Conservation (phyloP, 1,284 basidiomycete species). For the Peniophora sp. region DNA sequence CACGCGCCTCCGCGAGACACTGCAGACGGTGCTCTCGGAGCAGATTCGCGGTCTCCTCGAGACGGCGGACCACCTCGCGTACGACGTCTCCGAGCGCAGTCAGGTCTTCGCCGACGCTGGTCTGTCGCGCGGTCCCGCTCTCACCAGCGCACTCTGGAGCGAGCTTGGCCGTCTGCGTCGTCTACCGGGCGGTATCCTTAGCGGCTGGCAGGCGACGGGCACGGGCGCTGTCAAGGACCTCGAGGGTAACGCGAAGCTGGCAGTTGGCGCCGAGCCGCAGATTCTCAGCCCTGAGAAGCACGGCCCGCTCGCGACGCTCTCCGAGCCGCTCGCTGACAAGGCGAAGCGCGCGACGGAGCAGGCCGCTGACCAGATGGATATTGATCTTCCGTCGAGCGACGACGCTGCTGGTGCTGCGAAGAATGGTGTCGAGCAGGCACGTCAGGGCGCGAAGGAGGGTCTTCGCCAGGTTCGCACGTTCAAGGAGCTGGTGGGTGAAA, state of each 20-base stretch:
- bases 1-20: slow-evolving; percentile 43
- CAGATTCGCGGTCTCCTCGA: slow-evolving; percentile 44
- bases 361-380: slow-evolving; percentile 13
- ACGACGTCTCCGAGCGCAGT: slow-evolving; percentile 45
- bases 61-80: slow-evolving; percentile 44
- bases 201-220: slow-evolving; percentile 47
- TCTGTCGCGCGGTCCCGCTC: slow-evolving; percentile 33
- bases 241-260: slow-evolving; percentile 36
- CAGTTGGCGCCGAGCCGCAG: slow-evolving; percentile 65
- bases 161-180: slow-evolving; percentile 50
- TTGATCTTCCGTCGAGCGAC: slow-evolving; percentile 15
- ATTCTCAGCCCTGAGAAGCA: slow-evolving; percentile 54
- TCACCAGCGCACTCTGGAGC: slow-evolving; percentile 54
- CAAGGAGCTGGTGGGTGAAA: slow-evolving; percentile 34
- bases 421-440: slow-evolving; percentile 20
- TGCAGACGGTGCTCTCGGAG: slow-evolving; percentile 47
- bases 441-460: slow-evolving; percentile 27
- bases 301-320: slow-evolving; percentile 50
- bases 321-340: slow-evolving; percentile 34
- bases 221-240: slow-evolving; percentile 45
- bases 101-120: slow-evolving; percentile 62
- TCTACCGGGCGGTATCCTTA: slow-evolving; percentile 26
- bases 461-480: slow-evolving; percentile 36
- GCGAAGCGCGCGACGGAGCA: neutral
- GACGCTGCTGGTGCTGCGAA: slow-evolving; percentile 15